Evolutionary conservation across 1,284 basidiomycete genomes (phyloP).

Genomic region (Cronartium quercuum): DNA sequence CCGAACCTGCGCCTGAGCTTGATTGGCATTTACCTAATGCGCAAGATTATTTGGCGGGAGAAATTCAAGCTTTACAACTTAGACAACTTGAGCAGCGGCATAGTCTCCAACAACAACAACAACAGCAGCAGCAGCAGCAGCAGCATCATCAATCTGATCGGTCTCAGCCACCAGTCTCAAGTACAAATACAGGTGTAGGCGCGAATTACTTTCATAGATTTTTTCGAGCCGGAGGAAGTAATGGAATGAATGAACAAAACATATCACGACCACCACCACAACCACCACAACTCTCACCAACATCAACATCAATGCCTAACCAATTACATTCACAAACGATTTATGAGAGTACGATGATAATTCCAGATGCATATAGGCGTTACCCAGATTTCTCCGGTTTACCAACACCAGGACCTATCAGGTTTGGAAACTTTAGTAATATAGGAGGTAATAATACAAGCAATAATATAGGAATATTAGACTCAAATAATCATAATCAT

Average conservation of each 20-base stretch:
- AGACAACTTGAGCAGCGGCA: background rate
- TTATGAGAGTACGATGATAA: background rate
- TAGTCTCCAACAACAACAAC: background rate
- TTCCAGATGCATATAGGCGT: constrained; percentile 4
- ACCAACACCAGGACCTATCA: constrained; percentile 25
- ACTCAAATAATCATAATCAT: background rate
- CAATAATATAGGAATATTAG: background rate
- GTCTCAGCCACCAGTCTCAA: background rate
- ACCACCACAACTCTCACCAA: background rate
- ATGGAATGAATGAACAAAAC: background rate
- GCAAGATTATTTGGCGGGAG: constrained; percentile 14
- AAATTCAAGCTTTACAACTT: constrained; percentile 34
- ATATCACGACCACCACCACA: background rate
- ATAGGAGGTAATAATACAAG: background rate
- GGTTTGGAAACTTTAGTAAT: constrained; percentile 29
- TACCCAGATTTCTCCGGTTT: constrained; percentile 35
- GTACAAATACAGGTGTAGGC: background rate
- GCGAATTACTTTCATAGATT: constrained; percentile 35
- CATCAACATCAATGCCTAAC: background rate
- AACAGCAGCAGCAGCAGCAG: background rate
- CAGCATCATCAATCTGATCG: background rate
- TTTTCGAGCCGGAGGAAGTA: constrained; percentile 24
- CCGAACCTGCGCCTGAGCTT: constrained; percentile 37
- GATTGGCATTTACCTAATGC: constrained; percentile 31
- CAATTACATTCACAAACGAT: background rate